Percentiles rank a stretch among this genome's conserved stretches.
These are phyloP conservation scores for Crassisporium funariophilum DNA, from an alignment of 768 basidiomycete genomes.

Conservation along the genomic window DNA sequence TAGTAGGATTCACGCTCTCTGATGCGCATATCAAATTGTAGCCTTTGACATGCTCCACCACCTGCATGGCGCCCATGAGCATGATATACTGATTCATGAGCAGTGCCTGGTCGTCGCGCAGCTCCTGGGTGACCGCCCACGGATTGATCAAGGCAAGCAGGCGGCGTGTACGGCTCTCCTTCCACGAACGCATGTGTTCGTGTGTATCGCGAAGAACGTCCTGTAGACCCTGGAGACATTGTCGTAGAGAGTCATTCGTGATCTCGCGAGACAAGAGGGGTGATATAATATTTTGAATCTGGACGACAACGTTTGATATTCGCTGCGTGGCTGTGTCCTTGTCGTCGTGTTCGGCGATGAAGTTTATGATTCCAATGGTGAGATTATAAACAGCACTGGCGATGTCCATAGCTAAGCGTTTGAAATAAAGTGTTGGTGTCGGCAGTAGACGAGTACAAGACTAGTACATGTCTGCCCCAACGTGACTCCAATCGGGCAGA, in stretches of 20 bases:
- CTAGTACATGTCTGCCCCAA: no score
- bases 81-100: slow-evolving; percentile 16
- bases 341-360: slow-evolving; percentile 16
- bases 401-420: no score
- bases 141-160: slow-evolving; percentile 11
- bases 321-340: slow-evolving; percentile 10
- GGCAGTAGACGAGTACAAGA: no score
- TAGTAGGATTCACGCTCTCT: no score
- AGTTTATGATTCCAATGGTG: slow-evolving; percentile 16
- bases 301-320: slow-evolving; percentile 14
- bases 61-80: slow-evolving; percentile 18
- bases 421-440: no score
- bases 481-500: no score
- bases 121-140: slow-evolving; percentile 13
- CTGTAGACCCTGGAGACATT: slow-evolving; percentile 8
- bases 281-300: slow-evolving; percentile 14
- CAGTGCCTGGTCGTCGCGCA: slow-evolving; percentile 16
- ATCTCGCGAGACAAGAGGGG: slow-evolving; percentile 14
- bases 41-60: slow-evolving; percentile 13
- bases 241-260: slow-evolving; percentile 7
- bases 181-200: slow-evolving; percentile 16
- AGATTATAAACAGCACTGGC: slow-evolving; percentile 11
- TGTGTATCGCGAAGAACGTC: slow-evolving; percentile 7
- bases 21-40: slow-evolving; percentile 18
- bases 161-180: slow-evolving; percentile 11